Evolutionary conservation across 176 grass and related monocot species (phyloP).

Genomic region (Oryza longistaminata): DNA sequence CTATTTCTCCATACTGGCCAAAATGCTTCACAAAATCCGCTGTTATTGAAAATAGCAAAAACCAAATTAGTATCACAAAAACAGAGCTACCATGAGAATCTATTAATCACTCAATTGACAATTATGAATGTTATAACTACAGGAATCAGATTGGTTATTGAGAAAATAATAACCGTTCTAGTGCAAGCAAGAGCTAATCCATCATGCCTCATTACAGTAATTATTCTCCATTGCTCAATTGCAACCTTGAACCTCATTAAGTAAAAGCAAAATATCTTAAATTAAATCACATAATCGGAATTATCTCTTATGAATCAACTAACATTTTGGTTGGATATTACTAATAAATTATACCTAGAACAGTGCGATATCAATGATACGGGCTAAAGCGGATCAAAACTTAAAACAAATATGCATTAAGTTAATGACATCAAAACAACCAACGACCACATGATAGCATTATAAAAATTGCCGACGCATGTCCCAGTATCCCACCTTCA

Average conservation of each 20-base stretch:
- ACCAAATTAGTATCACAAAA: constrained; percentile 19
- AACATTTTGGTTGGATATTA: background rate
- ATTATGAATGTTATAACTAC: background rate
- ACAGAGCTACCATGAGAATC: background rate
- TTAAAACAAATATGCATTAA: background rate
- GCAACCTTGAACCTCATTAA: background rate
- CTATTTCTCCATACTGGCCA: constrained; percentile 76
- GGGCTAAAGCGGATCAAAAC: background rate
- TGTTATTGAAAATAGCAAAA: constrained; percentile 32
- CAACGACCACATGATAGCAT: background rate
- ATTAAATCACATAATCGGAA: background rate
- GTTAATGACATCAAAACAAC: background rate
- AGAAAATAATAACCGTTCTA: constrained; percentile 6
- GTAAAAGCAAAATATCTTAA: background rate
- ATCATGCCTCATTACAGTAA: background rate
- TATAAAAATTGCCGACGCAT: background rate
- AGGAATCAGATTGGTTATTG: background rate
- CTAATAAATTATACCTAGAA: no score
- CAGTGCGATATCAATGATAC: background rate
- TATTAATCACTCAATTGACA: constrained; percentile 3
- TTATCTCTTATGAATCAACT: background rate
- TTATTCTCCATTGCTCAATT: background rate
- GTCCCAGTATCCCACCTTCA: background rate
- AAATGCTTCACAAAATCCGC: constrained; percentile 77
- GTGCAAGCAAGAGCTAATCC: background rate